A percentile compares a stretch with the other conserved stretches of the same genome.
Conservation (phyloP, 2,329 filamentous ascomycete species). For the Colletotrichum somersetense region DNA sequence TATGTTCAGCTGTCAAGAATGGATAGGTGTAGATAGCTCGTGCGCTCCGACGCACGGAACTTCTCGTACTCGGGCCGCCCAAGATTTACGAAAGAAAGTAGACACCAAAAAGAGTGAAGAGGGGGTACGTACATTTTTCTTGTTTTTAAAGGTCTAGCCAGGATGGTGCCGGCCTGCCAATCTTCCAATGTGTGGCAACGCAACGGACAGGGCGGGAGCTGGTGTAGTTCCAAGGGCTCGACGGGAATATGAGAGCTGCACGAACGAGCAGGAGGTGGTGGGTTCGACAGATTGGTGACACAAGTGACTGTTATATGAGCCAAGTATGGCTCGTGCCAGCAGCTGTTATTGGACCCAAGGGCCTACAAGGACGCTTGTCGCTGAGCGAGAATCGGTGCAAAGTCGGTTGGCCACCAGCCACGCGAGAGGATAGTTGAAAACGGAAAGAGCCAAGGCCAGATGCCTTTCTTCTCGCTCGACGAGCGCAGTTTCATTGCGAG, state of each 20-base stretch:
- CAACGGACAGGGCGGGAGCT: not conserved
- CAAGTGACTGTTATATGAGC: constrained; percentile 34
- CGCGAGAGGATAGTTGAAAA: constrained; percentile 36
- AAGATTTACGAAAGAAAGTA: not conserved
- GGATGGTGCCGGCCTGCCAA: not conserved
- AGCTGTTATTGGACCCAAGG: constrained; percentile 7
- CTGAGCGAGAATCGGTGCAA: constrained; percentile 31
- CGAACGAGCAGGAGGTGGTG: not conserved
- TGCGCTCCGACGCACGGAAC: constrained; percentile 17
- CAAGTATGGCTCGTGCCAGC: constrained; percentile 17
- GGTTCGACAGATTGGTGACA: constrained; percentile 14
- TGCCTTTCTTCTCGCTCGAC: constrained; percentile 34
- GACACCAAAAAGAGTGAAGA: not conserved
- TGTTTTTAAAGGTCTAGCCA: constrained; percentile 4
- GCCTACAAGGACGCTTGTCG: constrained; percentile 26
- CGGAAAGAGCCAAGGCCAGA: constrained; percentile 38
- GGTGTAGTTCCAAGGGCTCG: constrained; percentile 11
- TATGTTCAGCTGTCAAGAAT: constrained; percentile 37
- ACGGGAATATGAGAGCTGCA: constrained; percentile 21
- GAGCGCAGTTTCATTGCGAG: constrained; percentile 37
- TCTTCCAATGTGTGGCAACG: constrained; percentile 11
- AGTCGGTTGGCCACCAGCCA: constrained; percentile 30
- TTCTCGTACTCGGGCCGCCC: constrained; percentile 3
- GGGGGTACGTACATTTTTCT: not conserved
- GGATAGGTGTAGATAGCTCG: constrained; percentile 25